Evolutionary conservation across 2,329 filamentous ascomycete genomes (phyloP).

Genomic region (Knufia petricola): DNA sequence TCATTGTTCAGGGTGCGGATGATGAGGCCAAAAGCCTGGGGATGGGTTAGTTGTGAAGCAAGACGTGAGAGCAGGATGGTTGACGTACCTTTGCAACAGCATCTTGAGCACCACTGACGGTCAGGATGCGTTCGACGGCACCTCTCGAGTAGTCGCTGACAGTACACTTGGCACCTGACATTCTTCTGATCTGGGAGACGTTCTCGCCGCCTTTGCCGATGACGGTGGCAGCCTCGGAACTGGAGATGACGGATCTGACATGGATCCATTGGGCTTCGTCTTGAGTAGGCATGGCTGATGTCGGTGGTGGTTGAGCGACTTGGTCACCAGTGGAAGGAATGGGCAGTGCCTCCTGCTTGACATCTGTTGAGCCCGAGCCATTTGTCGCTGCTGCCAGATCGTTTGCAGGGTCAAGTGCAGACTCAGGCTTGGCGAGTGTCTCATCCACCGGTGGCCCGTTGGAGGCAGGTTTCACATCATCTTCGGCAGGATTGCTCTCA

Average conservation of each 20-base stretch:
- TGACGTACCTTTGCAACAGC: constrained; percentile 77
- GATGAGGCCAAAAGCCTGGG: constrained; percentile 87
- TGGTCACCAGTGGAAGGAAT: constrained; percentile 50
- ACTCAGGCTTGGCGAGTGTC: constrained; percentile 32
- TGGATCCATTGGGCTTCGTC: constrained; percentile 97
- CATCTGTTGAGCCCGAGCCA: constrained; percentile 24
- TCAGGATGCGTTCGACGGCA: constrained; percentile 93
- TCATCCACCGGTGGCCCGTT: constrained; percentile 29
- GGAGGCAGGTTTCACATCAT: constrained; percentile 52
- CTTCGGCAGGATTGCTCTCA: constrained; percentile 51
- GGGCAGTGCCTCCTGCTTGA: constrained; percentile 38
- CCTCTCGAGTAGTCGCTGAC: constrained; percentile 97
- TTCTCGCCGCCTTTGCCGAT: constrained; percentile 99
- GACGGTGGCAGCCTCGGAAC: constrained; percentile 90
- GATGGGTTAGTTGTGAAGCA: constrained; percentile 25
- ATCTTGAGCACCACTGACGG: constrained; percentile 92
- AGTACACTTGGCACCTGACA: constrained; percentile 96
- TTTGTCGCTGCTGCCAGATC: constrained; percentile 7
- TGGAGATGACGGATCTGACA: constrained; percentile 92
- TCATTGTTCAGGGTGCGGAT: constrained; percentile 98
- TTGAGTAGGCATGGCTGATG: constrained; percentile 46
- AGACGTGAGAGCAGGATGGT: constrained; percentile 13
- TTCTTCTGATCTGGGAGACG: constrained; percentile 87
- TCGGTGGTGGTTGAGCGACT: constrained; percentile 32
- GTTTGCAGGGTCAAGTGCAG: constrained; percentile 18